Evolutionary conservation across 2,329 filamentous ascomycete species (phyloP), one percentile per base, ranked within the genome.

Genomic region (Fusarium sterilihyphosum): DNA sequence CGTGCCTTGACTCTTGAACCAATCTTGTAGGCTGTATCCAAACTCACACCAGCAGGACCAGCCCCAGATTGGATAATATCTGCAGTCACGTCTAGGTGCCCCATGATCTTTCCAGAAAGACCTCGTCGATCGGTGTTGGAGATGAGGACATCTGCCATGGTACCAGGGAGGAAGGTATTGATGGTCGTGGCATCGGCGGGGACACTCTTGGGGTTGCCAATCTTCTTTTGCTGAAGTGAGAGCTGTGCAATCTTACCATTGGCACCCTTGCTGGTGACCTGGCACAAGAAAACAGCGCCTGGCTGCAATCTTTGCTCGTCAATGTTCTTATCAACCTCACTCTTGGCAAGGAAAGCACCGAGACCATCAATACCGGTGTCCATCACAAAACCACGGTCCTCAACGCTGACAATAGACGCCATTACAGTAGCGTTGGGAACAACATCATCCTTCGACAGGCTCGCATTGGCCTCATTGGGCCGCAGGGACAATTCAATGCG

Each of bases 361-460:
- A 95, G 82, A 43, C 90, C 88, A 41, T 91, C 87, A 12, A 98
- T 86, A 24, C 94, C 94, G 43, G 98, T 84, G 77, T 98, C 94
- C 94, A 99, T 98, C 64, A 98, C 90, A 66, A 96, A 89, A 71
- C 96, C 96, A 79, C 98, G 95, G 78, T 99, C 97, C 83, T 99
- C 96, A n/a, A 97, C 92, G 82, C 96, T 99, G 58, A 89, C 84
- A 33, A 99, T 92, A 1, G 95, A 92, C 5, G 95, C 96, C 88
- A 98, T 97, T 26, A 98, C 86, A 52, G 93, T 95, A 73, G 87
- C 88, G 79, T 97, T 92, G 46, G 88, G 84, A 16, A 96, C 91
- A 16, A 98, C 83, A 77, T 94, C 94, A 46, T 92, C 90, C 74
- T 90, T 88, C 8, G 89, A 86, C 29, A 99, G 85, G 3, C 93